phyloP scores from a whole-genome alignment of 345 rosid genomes.

The Populus pruinosa region DNA sequence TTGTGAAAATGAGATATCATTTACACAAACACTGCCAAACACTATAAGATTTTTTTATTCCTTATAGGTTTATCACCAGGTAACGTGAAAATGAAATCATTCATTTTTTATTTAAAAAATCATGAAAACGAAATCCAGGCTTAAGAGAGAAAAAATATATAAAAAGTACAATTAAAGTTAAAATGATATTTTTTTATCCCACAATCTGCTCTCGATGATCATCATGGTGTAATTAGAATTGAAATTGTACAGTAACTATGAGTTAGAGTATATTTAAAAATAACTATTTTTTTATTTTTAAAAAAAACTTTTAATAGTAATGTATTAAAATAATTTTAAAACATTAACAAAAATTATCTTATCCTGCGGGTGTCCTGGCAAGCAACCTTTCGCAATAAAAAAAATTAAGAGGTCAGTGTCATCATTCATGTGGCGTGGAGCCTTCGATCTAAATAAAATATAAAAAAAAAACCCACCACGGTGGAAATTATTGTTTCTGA shows the following conservation, averaged over 20 bases:
- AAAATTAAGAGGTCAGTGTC: not conserved
- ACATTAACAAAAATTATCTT: not conserved
- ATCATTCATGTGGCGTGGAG: not conserved
- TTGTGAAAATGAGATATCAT: not conserved
- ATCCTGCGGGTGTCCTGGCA: constrained; percentile 7
- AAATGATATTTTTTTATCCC: not conserved
- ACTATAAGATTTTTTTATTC: not conserved
- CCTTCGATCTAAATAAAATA: constrained; percentile 1
- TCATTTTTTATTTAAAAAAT: not conserved
- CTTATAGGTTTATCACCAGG: not conserved
- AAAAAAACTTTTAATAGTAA: too few relatives aligned
- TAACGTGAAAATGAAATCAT: not conserved
- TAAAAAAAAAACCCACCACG: not conserved
- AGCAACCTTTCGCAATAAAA: not conserved
- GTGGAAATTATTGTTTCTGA: not conserved
- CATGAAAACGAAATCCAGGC: not conserved
- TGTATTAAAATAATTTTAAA: too few relatives aligned
- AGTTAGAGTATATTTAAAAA: too few relatives aligned
- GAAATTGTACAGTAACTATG: not conserved
- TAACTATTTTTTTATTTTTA: too few relatives aligned
- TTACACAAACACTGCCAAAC: too few relatives aligned
- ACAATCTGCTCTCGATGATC: not conserved
- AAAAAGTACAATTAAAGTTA: too few relatives aligned
- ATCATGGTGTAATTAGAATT: not conserved
- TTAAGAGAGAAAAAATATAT: too few relatives aligned